Base-by-base conservation (phyloP, 2,329 filamentous ascomycete species). In the Colletotrichum salicis region DNA sequence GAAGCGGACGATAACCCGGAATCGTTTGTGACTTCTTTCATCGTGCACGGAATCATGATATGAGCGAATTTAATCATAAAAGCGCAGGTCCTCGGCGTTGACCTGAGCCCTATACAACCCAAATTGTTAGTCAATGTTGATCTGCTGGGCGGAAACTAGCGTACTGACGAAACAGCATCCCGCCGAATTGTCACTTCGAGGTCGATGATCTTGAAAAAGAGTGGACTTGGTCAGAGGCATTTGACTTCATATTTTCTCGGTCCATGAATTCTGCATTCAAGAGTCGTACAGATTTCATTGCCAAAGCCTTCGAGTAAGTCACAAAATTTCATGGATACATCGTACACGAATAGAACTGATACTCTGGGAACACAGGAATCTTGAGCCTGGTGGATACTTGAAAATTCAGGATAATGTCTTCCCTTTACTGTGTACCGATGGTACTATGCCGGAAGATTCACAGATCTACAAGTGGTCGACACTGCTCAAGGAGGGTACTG, bases 221-320 rank as follows among this genome's bases (percentile, higher is more conserved):
- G 7, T 78, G 74, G 76, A 74, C 73, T 7, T 79, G 74, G 71
- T 71, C 72, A 1, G 74, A 77, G 22, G 83, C 84, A 1, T 89
- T 89, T 76, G 89, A 91, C 78, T 88, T 87, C 75, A 87, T 92
- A 73, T 89, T 90, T 76, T 86, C 86, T 7, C 84, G 87, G 0
- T 35, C 31, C 0, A 35, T 58, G 31, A 58, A 33, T 22, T n/a
- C 2, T 12, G n/a, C 15, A 15, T 56, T 56, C 29, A 52, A 22
- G 22, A 22, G 7, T 4, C 51, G 51, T 27, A 10, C 8, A 5
- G 51, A 52, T 2, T 52, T 1, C 78, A 5, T 41, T 0, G 13
- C 15, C 13, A 19, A 41, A 41, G 37, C 37, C 3, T 41, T 41
- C 1, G 37, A 41, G 37, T 41, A 77, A 7, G 82, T 85, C 0